A percentile compares a stretch with the other conserved stretches of the same genome.
These are phyloP conservation scores for Neonectria magnoliae DNA, from an alignment of 2,329 filamentous ascomycete genomes.

Conservation along the genomic window DNA sequence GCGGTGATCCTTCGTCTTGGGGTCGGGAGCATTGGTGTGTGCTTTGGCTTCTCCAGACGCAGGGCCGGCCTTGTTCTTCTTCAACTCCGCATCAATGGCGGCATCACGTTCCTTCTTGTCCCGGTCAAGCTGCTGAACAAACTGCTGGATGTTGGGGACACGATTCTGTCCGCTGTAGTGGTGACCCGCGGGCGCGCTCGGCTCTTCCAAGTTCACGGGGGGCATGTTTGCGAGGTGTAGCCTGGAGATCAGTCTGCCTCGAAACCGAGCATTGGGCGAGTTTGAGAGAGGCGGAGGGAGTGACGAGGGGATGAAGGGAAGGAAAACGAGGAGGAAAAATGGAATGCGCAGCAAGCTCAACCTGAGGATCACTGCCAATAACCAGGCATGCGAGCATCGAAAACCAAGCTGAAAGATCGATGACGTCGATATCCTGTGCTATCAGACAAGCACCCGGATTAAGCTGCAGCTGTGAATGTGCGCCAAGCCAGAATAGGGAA, in stretches of 20 bases:
- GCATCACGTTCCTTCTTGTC: slow-evolving; percentile 82
- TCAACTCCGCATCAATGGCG: slow-evolving; percentile 70
- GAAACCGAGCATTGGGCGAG: background rate
- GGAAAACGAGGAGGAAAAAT: background rate
- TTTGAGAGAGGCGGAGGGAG: background rate
- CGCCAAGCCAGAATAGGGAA: slow-evolving; percentile 1
- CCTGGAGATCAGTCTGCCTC: slow-evolving; percentile 5
- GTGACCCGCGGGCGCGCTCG: slow-evolving; percentile 60
- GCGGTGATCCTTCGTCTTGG: slow-evolving; percentile 65
- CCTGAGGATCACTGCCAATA: slow-evolving; percentile 13
- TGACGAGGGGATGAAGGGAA: background rate
- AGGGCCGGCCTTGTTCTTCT: slow-evolving; percentile 47
- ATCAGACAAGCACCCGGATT: slow-evolving; percentile 3
- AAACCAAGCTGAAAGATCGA: slow-evolving; percentile 32
- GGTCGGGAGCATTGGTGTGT: slow-evolving; percentile 53
- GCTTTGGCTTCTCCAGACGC: slow-evolving; percentile 50
- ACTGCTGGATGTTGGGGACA: slow-evolving; percentile 87
- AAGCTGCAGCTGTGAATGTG: slow-evolving; percentile 9
- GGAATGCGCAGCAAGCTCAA: background rate
- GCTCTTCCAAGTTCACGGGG: slow-evolving; percentile 53
- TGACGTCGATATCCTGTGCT: slow-evolving; percentile 36
- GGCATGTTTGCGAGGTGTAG: slow-evolving; percentile 11
- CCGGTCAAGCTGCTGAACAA: slow-evolving; percentile 79
- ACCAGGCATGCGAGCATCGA: slow-evolving; percentile 28
- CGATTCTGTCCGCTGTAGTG: slow-evolving; percentile 87